Percentiles rank a stretch among this genome's conserved stretches.
Conservation (phyloP, 2,329 filamentous ascomycete genomes). For the Colletotrichum paranaense region DNA sequence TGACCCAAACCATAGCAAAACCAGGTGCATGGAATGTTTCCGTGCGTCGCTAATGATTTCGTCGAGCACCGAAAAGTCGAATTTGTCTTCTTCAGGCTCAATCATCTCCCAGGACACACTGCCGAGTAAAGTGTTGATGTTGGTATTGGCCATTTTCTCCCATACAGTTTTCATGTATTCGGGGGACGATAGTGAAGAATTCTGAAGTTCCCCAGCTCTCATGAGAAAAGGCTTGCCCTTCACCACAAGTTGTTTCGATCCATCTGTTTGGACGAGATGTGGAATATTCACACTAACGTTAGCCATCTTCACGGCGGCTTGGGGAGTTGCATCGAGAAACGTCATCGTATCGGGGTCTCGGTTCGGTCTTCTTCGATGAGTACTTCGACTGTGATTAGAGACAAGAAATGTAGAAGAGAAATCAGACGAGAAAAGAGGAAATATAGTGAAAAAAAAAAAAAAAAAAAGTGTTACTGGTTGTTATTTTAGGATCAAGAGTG, state of each 20-base stretch:
- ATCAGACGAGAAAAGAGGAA: background rate
- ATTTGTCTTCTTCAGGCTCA: constrained; percentile 47
- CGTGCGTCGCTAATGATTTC: constrained; percentile 43
- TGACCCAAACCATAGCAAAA: constrained; percentile 50
- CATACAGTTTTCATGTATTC: background rate
- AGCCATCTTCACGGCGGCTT: background rate
- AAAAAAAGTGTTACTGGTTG: background rate
- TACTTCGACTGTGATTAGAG: background rate
- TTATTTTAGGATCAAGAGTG: background rate
- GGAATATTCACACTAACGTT: background rate
- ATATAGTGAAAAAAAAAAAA: background rate
- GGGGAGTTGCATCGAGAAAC: background rate
- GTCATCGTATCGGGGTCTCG: background rate
- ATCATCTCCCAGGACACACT: constrained; percentile 49
- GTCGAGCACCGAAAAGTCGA: constrained; percentile 48
- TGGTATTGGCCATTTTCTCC: constrained; percentile 43
- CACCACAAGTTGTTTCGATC: constrained; percentile 33
- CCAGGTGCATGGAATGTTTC: constrained; percentile 45
- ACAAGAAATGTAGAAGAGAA: background rate
- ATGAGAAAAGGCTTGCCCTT: constrained; percentile 47
- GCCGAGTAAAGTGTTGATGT: constrained; percentile 49
- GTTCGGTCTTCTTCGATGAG: background rate
- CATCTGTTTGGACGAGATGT: background rate
- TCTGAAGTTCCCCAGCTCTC: background rate
- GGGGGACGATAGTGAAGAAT: background rate